Evolutionary conservation across 306 rosid species (phyloP).

Genomic region (Prunus persica): DNA sequence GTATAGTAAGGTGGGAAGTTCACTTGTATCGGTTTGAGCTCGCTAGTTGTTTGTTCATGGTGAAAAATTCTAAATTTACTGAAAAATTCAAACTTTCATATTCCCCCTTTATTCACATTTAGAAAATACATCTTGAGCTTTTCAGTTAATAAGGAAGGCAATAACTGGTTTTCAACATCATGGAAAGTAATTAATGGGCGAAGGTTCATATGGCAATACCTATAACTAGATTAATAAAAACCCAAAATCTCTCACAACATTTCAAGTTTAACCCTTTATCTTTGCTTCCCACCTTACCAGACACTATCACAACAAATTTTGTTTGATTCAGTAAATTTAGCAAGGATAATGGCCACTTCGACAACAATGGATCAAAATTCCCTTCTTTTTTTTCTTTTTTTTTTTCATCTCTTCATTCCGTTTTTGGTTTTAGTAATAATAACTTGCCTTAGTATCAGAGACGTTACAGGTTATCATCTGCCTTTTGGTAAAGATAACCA

Average conservation of each 20-base stretch:
- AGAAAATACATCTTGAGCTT: no score
- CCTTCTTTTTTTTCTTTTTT: not conserved
- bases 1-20: not conserved
- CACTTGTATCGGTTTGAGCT: not conserved
- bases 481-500: not conserved
- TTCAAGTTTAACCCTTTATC: no score
- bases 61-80: not conserved
- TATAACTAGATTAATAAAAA: no score
- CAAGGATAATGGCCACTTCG: not conserved
- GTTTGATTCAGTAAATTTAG: no score
- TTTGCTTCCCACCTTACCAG: no score
- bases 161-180: no score
- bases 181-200: no score
- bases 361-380: not conserved
- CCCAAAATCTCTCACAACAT: no score
- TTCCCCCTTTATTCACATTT: no score
- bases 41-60: not conserved
- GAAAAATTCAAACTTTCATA: not conserved
- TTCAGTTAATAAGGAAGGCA: no score
- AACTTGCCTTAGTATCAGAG: not conserved
- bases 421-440: not conserved
- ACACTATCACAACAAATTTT: no score
- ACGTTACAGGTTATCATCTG: not conserved
- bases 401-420: not conserved
- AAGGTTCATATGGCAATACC: no score